phyloP scores from a whole-genome alignment of 495 filamentous ascomycete genomes.

The Cercophora scortea region DNA sequence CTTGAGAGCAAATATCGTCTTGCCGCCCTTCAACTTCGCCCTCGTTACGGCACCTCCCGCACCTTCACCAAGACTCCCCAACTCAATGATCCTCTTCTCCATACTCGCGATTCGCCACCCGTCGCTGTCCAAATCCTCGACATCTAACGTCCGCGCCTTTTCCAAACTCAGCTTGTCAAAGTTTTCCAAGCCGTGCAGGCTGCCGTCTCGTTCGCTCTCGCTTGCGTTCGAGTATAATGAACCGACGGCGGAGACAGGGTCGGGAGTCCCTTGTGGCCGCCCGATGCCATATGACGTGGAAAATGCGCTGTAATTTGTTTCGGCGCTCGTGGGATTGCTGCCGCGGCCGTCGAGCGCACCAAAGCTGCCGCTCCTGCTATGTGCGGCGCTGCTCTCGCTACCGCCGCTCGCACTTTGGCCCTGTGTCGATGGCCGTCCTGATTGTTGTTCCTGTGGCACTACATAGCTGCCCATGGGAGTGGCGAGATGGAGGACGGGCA shows the following conservation, averaged over 20 bases:
- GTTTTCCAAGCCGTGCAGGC: constrained; percentile 57
- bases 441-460: constrained; percentile 47
- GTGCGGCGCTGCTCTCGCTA: constrained; percentile 56
- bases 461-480: constrained; percentile 75
- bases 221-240: constrained; percentile 71
- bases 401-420: constrained; percentile 60
- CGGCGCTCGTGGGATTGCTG: constrained; percentile 73
- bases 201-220: constrained; percentile 64
- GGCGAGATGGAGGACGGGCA: constrained; percentile 67
- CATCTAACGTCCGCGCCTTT: constrained; percentile 73
- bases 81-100: constrained; percentile 76
- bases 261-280: constrained; percentile 57
- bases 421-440: constrained; percentile 34
- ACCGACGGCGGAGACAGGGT: constrained; percentile 80
- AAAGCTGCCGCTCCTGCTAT: constrained; percentile 68
- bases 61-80: constrained; percentile 89
- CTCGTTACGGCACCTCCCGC: constrained; percentile 92
- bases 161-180: constrained; percentile 69
- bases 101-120: constrained; percentile 89
- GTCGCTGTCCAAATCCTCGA: constrained; percentile 89
- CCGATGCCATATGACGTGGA: constrained; percentile 57
- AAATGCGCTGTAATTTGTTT: constrained; percentile 72
- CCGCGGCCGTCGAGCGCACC: constrained; percentile 63
- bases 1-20: constrained; percentile 95
- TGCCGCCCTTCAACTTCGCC: constrained; percentile 79